Conservation (phyloP, 1,139 yeast genomes). For the Magnusiomyces ingens region DNA sequence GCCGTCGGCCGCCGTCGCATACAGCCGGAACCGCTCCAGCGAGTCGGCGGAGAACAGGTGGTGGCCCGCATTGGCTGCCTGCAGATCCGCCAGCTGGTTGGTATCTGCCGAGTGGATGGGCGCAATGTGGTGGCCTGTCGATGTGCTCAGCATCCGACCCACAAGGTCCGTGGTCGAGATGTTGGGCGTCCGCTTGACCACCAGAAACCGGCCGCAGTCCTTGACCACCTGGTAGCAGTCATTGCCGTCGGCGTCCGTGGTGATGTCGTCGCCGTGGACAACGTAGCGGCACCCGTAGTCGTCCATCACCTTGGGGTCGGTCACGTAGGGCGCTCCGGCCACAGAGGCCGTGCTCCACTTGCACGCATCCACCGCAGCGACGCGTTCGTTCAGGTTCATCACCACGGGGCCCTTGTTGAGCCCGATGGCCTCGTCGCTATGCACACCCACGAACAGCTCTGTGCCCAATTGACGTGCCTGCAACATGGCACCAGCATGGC, state of each 20-base stretch:
- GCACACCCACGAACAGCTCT: constrained; percentile 80
- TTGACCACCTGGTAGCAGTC: constrained; percentile 85
- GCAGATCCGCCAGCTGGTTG: constrained; percentile 6
- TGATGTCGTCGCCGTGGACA: constrained; percentile 96
- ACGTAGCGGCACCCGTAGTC: constrained; percentile 71
- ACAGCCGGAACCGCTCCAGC: constrained; percentile 41
- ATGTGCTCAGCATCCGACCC: constrained; percentile 67
- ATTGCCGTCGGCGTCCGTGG: constrained; percentile 90
- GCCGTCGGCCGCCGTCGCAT: constrained; percentile 68
- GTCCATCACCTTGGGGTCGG: constrained; percentile 77
- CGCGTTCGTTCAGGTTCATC: constrained; percentile 73
- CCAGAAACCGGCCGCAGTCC: constrained; percentile 76
- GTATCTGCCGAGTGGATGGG: constrained; percentile 16
- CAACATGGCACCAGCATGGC: constrained; percentile 92
- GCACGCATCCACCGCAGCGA: constrained; percentile 79
- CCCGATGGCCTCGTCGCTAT: constrained; percentile 79
- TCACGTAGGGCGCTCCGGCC: constrained; percentile 88
- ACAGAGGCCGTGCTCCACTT: constrained; percentile 79
- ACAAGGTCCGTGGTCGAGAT: constrained; percentile 93
- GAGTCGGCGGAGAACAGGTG: constrained; percentile 34
- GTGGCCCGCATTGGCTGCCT: constrained; percentile 2
- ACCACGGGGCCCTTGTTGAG: constrained; percentile 90
- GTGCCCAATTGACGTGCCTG: constrained; percentile 80
- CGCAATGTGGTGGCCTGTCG: constrained; percentile 51
- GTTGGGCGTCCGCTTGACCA: constrained; percentile 88